phyloP scores from a whole-genome alignment of 495 filamentous ascomycete genomes.

The Trichocladium antarcticum region DNA sequence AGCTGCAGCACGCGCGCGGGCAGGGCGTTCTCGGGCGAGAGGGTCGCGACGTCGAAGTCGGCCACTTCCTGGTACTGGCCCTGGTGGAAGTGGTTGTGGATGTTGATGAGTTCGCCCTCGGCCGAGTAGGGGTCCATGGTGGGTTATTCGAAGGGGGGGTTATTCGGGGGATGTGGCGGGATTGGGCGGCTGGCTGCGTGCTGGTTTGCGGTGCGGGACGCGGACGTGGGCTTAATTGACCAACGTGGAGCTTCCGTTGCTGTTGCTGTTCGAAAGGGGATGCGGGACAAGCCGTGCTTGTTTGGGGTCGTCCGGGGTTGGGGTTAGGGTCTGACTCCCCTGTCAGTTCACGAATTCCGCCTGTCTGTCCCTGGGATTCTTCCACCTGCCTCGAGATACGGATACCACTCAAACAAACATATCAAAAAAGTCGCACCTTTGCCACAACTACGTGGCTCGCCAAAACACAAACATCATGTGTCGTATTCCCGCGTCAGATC shows the following conservation, averaged over 20 bases:
- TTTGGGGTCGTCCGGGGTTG: not conserved
- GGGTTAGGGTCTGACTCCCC: slow-evolving; percentile 10
- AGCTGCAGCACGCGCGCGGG: slow-evolving; percentile 70
- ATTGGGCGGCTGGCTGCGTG: not conserved
- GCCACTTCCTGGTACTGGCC: slow-evolving; percentile 75
- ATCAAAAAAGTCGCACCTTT: too few relatives aligned
- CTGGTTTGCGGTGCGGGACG: slow-evolving; percentile 1
- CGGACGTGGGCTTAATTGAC: slow-evolving; percentile 12
- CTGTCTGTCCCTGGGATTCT: too few relatives aligned
- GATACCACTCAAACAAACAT: too few relatives aligned
- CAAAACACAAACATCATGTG: not conserved
- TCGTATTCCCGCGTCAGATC: too few relatives aligned
- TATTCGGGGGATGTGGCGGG: not conserved
- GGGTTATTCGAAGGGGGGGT: not conserved
- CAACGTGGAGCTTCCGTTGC: slow-evolving; percentile 15
- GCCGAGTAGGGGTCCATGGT: slow-evolving; percentile 74
- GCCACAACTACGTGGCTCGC: not conserved
- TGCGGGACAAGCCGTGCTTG: slow-evolving; percentile 6
- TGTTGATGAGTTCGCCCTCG: slow-evolving; percentile 91
- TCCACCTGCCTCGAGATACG: too few relatives aligned
- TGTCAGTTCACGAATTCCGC: too few relatives aligned
- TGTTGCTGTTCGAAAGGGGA: not conserved
- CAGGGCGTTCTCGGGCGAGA: slow-evolving; percentile 64
- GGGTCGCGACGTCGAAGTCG: slow-evolving; percentile 63
- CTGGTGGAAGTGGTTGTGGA: slow-evolving; percentile 91